These are phyloP conservation scores for Leishmania aethiopica DNA, from an alignment of 208 protist species.

Conservation along the genomic window DNA sequence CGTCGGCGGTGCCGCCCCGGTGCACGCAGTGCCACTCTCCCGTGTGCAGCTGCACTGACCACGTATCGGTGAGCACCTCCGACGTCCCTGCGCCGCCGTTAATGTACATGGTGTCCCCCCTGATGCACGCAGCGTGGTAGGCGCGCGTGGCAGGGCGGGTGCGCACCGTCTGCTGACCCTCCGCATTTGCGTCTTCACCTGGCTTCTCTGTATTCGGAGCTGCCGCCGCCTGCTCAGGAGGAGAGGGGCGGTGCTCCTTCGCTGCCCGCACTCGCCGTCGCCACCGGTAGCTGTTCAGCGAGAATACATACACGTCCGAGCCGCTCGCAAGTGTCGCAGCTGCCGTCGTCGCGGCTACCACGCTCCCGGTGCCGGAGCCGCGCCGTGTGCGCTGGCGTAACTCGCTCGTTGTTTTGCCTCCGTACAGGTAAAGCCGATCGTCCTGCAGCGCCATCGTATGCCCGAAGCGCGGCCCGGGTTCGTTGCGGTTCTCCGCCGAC, in stretches of 20 bases:
- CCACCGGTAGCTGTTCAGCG: conserved; percentile 62
- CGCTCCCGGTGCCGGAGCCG: background rate
- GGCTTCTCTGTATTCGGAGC: conserved; percentile 4
- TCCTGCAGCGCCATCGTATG: conserved; percentile 77
- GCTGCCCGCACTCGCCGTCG: conserved; percentile 19
- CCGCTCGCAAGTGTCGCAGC: conserved; percentile 18
- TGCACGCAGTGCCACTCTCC: conserved; percentile 66
- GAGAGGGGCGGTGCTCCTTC: background rate
- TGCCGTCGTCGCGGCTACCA: conserved; percentile 2
- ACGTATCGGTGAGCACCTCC: conserved; percentile 67
- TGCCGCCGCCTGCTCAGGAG: background rate
- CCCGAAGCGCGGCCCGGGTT: conserved; percentile 64
- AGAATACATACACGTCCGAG: conserved; percentile 43
- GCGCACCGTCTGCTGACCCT: background rate
- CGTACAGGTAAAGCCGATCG: conserved; percentile 77
- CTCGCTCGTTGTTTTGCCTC: conserved; percentile 51
- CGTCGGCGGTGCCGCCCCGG: conserved; percentile 58
- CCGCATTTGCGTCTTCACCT: background rate
- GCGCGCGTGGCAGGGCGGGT: conserved; percentile 37
- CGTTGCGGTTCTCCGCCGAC: conserved; percentile 47
- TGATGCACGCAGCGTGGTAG: conserved; percentile 69
- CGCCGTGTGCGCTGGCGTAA: conserved; percentile 14
- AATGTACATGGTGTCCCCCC: conserved; percentile 64
- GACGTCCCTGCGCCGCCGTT: conserved; percentile 58
- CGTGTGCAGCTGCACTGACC: conserved; percentile 57